Conservation (phyloP, 768 basidiomycete genomes). For the Gymnopilus dilepis region DNA sequence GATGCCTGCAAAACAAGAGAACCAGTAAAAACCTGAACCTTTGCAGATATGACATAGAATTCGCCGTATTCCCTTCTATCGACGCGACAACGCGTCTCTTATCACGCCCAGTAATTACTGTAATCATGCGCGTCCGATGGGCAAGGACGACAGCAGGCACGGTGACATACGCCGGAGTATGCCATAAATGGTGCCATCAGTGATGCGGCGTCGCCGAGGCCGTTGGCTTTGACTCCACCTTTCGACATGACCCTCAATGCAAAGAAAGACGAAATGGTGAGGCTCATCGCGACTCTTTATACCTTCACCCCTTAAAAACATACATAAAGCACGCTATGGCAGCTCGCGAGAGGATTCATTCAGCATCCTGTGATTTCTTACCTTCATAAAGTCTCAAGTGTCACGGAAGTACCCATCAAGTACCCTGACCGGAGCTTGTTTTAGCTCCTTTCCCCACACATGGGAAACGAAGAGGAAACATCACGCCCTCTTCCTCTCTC, state of each 20-base stretch:
- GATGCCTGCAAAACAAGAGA: too few relatives aligned
- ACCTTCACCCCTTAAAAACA: not conserved
- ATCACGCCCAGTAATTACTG: not conserved
- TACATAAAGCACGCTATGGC: not conserved
- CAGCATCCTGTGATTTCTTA: not conserved
- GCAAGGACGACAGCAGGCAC: slow-evolving; percentile 25
- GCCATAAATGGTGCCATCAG: slow-evolving; percentile 1
- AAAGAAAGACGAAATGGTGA: not conserved
- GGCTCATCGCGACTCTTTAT: not conserved
- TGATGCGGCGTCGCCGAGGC: not conserved
- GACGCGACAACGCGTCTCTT: not conserved
- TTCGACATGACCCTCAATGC: not conserved
- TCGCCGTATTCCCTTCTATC: not conserved
- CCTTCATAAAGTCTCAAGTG: not conserved
- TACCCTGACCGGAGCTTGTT: slow-evolving; percentile 20
- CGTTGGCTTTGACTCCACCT: not conserved
- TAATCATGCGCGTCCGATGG: slow-evolving; percentile 32
- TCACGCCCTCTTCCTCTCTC: not conserved
- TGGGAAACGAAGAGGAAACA: slow-evolving; percentile 9
- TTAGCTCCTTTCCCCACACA: slow-evolving; percentile 15
- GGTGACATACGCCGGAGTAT: not conserved
- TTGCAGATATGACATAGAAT: not conserved
- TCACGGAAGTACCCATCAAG: slow-evolving; percentile 2
- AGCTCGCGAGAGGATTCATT: not conserved
- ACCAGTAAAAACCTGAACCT: too few relatives aligned